A percentile compares a stretch with the other conserved stretches of the same genome.
phyloP scores from a whole-genome alignment of 805 yeast species.

The Ogataea thermomethanolica region DNA sequence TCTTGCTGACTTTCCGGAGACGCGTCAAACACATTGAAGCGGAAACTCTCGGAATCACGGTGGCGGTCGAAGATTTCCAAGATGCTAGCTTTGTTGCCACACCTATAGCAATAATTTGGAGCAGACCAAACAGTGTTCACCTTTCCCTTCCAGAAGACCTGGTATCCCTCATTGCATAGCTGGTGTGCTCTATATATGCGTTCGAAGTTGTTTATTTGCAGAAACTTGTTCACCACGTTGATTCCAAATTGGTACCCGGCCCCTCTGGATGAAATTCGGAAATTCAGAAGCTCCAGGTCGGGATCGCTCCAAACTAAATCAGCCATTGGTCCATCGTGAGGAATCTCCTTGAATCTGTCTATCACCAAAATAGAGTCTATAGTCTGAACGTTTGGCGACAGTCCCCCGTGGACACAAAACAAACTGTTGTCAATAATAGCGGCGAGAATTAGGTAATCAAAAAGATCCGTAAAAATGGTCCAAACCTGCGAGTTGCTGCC shows the following conservation, averaged over 20 bases:
- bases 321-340: slow-evolving; percentile 99
- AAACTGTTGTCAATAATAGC: slow-evolving; percentile 87
- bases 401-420: slow-evolving; percentile 96
- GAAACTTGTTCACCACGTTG: slow-evolving; percentile 84
- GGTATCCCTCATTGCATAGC: slow-evolving; percentile 93
- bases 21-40: slow-evolving; percentile 92
- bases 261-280: slow-evolving; percentile 89
- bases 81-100: slow-evolving; percentile 98
- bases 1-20: slow-evolving; percentile 87
- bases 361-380: slow-evolving; percentile 87
- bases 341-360: slow-evolving; percentile 91
- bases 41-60: slow-evolving; percentile 56
- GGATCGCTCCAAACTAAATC: slow-evolving; percentile 99
- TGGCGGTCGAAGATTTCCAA: slow-evolving; percentile 65
- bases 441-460: slow-evolving; percentile 84
- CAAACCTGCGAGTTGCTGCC: slow-evolving; percentile 73
- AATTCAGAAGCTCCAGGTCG: slow-evolving; percentile 74
- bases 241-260: slow-evolving; percentile 97
- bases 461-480: slow-evolving; percentile 85
- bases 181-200: slow-evolving; percentile 94
- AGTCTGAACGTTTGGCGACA: slow-evolving; percentile 92
- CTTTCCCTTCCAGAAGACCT: slow-evolving; percentile 83
- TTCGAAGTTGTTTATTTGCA: slow-evolving; percentile 70
- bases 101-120: slow-evolving; percentile 94
- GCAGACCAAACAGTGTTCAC: slow-evolving; percentile 98